phyloP scores from a whole-genome alignment of 257 asterid genomes.

The Linaria vulgaris region DNA sequence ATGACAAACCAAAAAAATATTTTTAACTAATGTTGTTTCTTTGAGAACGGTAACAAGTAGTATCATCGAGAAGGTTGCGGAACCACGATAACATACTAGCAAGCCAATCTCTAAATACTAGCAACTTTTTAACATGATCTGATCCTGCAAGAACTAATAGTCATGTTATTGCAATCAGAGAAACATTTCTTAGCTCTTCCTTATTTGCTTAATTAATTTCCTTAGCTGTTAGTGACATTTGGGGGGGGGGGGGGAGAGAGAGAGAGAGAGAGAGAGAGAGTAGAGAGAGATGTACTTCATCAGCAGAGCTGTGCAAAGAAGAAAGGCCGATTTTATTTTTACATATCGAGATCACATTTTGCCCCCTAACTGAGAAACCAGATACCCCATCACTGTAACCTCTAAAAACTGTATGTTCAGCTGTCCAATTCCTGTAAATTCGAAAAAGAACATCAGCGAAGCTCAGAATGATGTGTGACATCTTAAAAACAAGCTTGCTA shows the following conservation, averaged over 20 bases:
- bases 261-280: constrained; percentile 19
- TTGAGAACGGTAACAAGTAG: no score
- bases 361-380: constrained; percentile 89
- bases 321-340: constrained; percentile 78
- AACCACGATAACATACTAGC: no score
- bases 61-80: no score
- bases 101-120: no score
- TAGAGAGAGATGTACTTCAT: constrained; percentile 56
- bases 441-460: constrained; percentile 19
- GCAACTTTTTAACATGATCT: no score
- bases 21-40: no score
- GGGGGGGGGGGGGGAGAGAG: neutral
- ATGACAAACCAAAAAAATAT: no score
- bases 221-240: no score
- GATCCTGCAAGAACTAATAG: no score
- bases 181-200: no score
- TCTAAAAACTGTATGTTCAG: constrained; percentile 58
- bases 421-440: constrained; percentile 65
- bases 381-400: constrained; percentile 85
- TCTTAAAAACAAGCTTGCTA: constrained; percentile 1
- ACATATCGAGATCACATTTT: constrained; percentile 79
- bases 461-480: constrained; percentile 9
- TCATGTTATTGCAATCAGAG: no score
- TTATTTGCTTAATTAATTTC: no score
- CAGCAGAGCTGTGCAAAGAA: constrained; percentile 57